These are phyloP conservation scores for Passiflora organensis DNA, from an alignment of 345 rosid species.

Conservation along the genomic window DNA sequence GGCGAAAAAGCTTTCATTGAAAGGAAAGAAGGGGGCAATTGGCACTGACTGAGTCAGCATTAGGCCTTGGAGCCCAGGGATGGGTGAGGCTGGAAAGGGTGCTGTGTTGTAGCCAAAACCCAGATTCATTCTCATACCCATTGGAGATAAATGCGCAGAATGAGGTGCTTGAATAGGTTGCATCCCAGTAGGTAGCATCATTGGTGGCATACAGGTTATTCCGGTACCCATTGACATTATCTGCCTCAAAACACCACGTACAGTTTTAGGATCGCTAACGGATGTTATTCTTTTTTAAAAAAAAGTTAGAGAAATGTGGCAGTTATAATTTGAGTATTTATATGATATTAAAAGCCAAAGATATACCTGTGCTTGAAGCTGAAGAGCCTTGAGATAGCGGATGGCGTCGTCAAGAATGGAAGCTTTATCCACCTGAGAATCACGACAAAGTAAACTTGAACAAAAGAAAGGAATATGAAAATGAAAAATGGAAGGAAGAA, in stretches of 20 bases:
- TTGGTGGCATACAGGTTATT: conserved; percentile 33
- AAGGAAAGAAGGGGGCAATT: conserved; percentile 16
- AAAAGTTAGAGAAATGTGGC: too few species aligned
- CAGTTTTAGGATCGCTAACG: too few species aligned
- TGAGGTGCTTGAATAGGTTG: conserved; percentile 33
- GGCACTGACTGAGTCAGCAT: conserved; percentile 21
- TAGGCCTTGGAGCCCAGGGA: conserved; percentile 27
- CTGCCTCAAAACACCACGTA: conserved; percentile 31
- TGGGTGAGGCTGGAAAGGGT: conserved; percentile 18
- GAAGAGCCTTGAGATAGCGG: conserved; percentile 58
- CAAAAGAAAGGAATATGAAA: not conserved
- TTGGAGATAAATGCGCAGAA: conserved; percentile 26
- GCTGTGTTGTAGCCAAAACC: conserved; percentile 20
- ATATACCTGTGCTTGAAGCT: conserved; percentile 69
- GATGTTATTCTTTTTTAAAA: too few species aligned
- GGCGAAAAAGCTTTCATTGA: conserved; percentile 13
- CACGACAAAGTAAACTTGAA: not conserved
- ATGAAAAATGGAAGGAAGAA: too few species aligned
- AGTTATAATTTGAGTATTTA: too few species aligned
- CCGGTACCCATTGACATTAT: conserved; percentile 52
- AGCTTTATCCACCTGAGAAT: conserved; percentile 48
- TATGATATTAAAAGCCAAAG: not conserved
- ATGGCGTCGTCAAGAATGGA: conserved; percentile 67
- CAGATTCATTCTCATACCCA: conserved; percentile 28
- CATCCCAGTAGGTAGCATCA: conserved; percentile 35